Conservation (phyloP, 2,329 filamentous ascomycete species). For the Nannizzia gypsea region DNA sequence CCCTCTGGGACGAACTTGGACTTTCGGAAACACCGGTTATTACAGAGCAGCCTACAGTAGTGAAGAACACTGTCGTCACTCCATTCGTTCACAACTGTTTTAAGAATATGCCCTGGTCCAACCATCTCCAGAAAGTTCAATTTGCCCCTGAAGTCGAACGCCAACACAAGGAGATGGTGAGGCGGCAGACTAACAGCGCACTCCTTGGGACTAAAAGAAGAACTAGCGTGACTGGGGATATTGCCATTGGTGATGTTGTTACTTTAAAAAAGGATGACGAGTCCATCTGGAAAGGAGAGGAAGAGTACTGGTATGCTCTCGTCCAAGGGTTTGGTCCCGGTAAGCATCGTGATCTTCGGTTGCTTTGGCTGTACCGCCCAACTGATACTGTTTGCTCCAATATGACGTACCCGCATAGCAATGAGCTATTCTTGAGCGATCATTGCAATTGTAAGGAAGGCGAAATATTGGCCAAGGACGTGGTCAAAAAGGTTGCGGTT, state of each 20-base stretch:
- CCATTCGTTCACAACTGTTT: slow-evolving; percentile 57
- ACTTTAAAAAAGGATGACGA: slow-evolving; percentile 36
- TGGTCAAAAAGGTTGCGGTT: slow-evolving; percentile 48
- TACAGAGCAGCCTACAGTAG: slow-evolving; percentile 14
- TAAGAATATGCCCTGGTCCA: slow-evolving; percentile 40
- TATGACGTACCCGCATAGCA: slow-evolving; percentile 55
- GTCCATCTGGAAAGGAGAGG: slow-evolving; percentile 46
- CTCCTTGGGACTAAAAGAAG: background rate
- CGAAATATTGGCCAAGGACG: slow-evolving; percentile 43
- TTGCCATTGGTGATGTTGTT: slow-evolving; percentile 41
- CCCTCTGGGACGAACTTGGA: slow-evolving; percentile 45
- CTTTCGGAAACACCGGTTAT: slow-evolving; percentile 22
- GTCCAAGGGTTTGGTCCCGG: slow-evolving; percentile 35
- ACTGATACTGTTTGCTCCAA: slow-evolving; percentile 57
- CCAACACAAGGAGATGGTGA: slow-evolving; percentile 6
- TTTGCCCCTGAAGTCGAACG: slow-evolving; percentile 34
- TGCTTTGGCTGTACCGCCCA: slow-evolving; percentile 64
- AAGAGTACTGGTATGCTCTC: slow-evolving; percentile 55
- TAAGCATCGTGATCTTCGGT: slow-evolving; percentile 38
- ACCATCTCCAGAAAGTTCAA: slow-evolving; percentile 34
- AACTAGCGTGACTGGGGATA: background rate
- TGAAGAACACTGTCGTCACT: slow-evolving; percentile 51
- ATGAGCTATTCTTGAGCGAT: slow-evolving; percentile 66
- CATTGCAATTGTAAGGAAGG: slow-evolving; percentile 57
- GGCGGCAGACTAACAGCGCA: slow-evolving; percentile 9